Evolutionary conservation across 2,329 filamentous ascomycete genomes (phyloP).

Genomic region (Colletotrichum spinosum): DNA sequence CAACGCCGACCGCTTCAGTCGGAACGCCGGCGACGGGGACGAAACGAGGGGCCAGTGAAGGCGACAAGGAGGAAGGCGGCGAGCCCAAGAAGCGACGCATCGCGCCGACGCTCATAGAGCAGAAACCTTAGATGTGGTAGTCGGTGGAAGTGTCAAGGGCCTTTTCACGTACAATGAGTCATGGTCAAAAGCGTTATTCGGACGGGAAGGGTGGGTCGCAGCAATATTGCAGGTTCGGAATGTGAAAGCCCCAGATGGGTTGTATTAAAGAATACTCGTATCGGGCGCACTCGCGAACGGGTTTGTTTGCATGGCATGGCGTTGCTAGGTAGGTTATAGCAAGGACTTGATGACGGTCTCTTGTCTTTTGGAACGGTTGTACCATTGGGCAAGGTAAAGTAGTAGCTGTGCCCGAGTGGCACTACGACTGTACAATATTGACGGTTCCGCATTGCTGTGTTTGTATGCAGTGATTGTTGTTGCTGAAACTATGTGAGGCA

Average conservation of each 20-base stretch:
- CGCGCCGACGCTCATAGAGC: constrained; percentile 71
- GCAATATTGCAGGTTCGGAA: constrained; percentile 17
- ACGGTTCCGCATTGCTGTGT: too few species aligned
- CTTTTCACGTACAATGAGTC: constrained; percentile 31
- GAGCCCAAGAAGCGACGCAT: constrained; percentile 77
- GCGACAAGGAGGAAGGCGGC: constrained; percentile 63
- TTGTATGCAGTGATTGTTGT: not conserved
- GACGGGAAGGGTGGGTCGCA: constrained; percentile 17
- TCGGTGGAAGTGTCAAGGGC: constrained; percentile 2
- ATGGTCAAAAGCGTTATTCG: constrained; percentile 35
- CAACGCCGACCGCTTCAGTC: constrained; percentile 36
- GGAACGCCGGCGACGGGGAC: constrained; percentile 51
- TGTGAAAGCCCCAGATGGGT: not conserved
- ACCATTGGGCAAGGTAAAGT: too few species aligned
- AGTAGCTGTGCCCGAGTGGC: too few species aligned
- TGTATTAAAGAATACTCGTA: constrained; percentile 4
- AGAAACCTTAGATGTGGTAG: constrained; percentile 20
- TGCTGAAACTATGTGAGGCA: not conserved
- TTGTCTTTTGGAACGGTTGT: constrained; percentile 11
- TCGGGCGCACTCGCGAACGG: constrained; percentile 19
- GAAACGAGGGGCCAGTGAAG: constrained; percentile 69
- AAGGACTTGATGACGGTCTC: constrained; percentile 24
- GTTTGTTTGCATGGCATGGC: constrained; percentile 38
- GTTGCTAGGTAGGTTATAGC: constrained; percentile 33
- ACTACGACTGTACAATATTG: too few species aligned